A percentile compares a stretch with the other conserved stretches of the same genome.
phyloP scores from a whole-genome alignment of 2,329 filamentous ascomycete genomes.

The Cladophialophora psammophila region DNA sequence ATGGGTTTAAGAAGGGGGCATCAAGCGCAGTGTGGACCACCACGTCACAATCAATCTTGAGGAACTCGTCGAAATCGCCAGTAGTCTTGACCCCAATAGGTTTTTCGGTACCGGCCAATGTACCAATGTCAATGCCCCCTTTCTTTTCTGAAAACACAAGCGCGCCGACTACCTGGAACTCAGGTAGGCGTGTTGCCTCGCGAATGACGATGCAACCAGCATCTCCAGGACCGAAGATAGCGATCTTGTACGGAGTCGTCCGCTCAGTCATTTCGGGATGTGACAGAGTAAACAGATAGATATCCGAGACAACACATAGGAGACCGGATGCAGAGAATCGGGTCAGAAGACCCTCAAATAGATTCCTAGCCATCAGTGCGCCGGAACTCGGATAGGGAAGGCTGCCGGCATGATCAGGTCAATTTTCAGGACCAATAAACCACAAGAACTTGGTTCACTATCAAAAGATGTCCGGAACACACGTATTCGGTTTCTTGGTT shows the following conservation, averaged over 20 bases:
- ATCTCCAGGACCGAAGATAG: constrained; percentile 19
- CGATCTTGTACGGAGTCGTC: constrained; percentile 17
- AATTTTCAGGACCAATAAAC: background rate
- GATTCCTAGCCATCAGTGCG: background rate
- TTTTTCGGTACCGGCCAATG: constrained; percentile 13
- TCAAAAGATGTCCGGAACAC: no score
- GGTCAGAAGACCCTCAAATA: constrained; percentile 4
- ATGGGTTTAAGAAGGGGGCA: constrained; percentile 11
- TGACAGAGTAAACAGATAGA: no score
- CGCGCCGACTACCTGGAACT: constrained; percentile 11
- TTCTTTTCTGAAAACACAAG: constrained; percentile 14
- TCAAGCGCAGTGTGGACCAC: constrained; percentile 16
- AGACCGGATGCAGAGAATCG: no score
- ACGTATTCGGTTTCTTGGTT: no score
- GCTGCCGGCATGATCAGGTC: background rate
- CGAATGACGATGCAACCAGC: constrained; percentile 19
- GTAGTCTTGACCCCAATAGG: constrained; percentile 9
- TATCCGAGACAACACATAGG: no score
- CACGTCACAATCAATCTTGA: constrained; percentile 21
- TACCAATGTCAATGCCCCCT: constrained; percentile 2
- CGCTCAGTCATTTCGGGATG: constrained; percentile 9
- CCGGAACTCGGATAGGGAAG: background rate
- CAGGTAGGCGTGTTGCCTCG: constrained; percentile 15
- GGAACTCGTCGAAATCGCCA: constrained; percentile 19
- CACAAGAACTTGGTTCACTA: no score